phyloP scores from a whole-genome alignment of 2,329 filamentous ascomycete species.

The Cladosporium colombiae region DNA sequence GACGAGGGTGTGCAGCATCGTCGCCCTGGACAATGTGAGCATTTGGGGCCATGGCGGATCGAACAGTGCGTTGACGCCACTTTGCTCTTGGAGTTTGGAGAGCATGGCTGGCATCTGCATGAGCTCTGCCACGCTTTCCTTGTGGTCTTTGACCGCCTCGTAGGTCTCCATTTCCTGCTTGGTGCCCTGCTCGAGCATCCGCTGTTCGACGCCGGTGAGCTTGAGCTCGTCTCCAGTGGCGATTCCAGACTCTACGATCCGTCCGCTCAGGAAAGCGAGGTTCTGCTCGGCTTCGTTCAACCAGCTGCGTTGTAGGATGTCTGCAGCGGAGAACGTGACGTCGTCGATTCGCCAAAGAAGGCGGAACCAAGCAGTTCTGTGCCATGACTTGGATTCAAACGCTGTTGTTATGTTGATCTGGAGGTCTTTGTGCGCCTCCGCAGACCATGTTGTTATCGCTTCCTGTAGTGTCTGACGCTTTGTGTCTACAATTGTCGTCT shows the following conservation, averaged over 20 bases:
- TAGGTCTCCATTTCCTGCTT: constrained; percentile 20
- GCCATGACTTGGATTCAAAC: constrained; percentile 75
- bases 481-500: constrained; percentile 42
- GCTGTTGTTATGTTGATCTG: constrained; percentile 76
- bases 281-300: constrained; percentile 76
- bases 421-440: constrained; percentile 78
- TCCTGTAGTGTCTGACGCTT: constrained; percentile 53
- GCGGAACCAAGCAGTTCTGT: constrained; percentile 87
- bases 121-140: constrained; percentile 33
- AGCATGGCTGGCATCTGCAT: constrained; percentile 32
- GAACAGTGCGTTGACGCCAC: constrained; percentile 35
- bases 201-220: constrained; percentile 8
- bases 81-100: constrained; percentile 30
- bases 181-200: constrained; percentile 14
- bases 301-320: constrained; percentile 76
- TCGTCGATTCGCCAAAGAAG: constrained; percentile 94
- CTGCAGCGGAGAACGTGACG: constrained; percentile 76
- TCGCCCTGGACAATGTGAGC: constrained; percentile 68
- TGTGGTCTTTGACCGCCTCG: constrained; percentile 19
- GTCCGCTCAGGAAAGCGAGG: constrained; percentile 79
- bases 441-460: constrained; percentile 71
- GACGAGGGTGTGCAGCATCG: constrained; percentile 43
- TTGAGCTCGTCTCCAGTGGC: constrained; percentile 31
- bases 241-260: constrained; percentile 66
- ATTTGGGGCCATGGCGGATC: constrained; percentile 68